Evolutionary conservation across 345 rosid species (phyloP).

Genomic region (Carallia pectinifolia): DNA sequence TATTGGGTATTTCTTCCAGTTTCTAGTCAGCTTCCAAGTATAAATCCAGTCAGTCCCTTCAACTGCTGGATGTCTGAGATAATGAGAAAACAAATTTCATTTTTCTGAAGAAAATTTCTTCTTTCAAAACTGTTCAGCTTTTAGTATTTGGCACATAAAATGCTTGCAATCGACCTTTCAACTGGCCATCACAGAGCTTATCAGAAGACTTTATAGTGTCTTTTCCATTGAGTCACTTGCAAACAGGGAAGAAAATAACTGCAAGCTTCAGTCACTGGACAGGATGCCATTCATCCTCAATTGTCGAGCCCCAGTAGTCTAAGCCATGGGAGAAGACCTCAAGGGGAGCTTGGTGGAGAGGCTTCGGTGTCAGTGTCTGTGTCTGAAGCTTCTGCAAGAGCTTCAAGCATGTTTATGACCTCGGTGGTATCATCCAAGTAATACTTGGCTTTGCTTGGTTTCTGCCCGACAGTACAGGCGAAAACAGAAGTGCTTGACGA

Average conservation of each 20-base stretch:
- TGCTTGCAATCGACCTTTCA: slow-evolving; percentile 1
- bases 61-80: not conserved
- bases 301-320: slow-evolving; percentile 3
- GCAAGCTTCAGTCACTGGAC: slow-evolving; percentile 22
- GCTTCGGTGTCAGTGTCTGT: slow-evolving; percentile 21
- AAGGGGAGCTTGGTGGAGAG: slow-evolving; percentile 34
- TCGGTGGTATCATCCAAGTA: slow-evolving; percentile 65
- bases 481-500: slow-evolving; percentile 46
- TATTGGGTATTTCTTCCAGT: slow-evolving; percentile 9
- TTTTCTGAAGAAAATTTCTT: not conserved
- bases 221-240: slow-evolving; percentile 13
- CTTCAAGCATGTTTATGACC: slow-evolving; percentile 54
- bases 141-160: slow-evolving; percentile 7
- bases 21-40: slow-evolving; percentile 19
- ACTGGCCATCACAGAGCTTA: not conserved
- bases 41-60: slow-evolving; percentile 5
- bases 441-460: slow-evolving; percentile 97
- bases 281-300: slow-evolving; percentile 12
- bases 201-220: not conserved
- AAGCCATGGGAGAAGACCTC: slow-evolving; percentile 9
- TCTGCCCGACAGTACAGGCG: slow-evolving; percentile 97
- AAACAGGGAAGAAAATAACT: slow-evolving; percentile 20
- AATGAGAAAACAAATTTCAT: not conserved
- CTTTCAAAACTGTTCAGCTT: not conserved
- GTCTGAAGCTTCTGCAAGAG: slow-evolving; percentile 61